Evolutionary conservation across 2,329 filamentous ascomycete species (phyloP).

Genomic region (Aspergillus uvarum): DNA sequence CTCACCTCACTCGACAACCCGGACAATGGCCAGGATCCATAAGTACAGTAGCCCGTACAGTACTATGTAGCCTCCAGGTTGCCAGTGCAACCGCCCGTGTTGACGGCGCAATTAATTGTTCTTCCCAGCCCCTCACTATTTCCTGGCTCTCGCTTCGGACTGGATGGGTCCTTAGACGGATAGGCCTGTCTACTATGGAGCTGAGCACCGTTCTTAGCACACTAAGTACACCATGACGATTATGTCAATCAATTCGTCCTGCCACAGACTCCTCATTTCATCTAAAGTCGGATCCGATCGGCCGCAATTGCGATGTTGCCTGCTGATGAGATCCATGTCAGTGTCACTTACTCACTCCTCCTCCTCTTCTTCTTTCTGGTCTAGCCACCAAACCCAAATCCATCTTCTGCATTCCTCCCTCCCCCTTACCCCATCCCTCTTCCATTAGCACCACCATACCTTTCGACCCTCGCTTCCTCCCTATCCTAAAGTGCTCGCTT

Average conservation of each 20-base stretch:
- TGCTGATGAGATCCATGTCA: constrained; percentile 11
- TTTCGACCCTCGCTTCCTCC: background rate
- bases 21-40: background rate
- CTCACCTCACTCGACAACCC: background rate
- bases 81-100: constrained; percentile 25
- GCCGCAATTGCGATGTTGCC: constrained; percentile 12
- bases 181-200: too few relatives aligned
- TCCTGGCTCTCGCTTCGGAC: constrained; percentile 3
- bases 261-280: constrained; percentile 4
- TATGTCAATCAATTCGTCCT: constrained; percentile 11
- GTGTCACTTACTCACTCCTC: too few relatives aligned
- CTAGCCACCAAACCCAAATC: constrained; percentile 1
- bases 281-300: constrained; percentile 12
- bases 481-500: background rate
- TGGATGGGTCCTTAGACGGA: constrained; percentile 6
- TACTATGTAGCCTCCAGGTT: constrained; percentile 10
- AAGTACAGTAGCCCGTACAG: too few relatives aligned
- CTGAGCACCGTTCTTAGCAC: too few relatives aligned
- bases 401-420: background rate
- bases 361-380: background rate
- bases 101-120: constrained; percentile 12
- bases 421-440: background rate
- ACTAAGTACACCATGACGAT: constrained; percentile 7
- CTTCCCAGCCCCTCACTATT: constrained; percentile 17
- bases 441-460: background rate